Conservation (phyloP, 75 land plant genomes). For the Chamaecyparis obtusa region DNA sequence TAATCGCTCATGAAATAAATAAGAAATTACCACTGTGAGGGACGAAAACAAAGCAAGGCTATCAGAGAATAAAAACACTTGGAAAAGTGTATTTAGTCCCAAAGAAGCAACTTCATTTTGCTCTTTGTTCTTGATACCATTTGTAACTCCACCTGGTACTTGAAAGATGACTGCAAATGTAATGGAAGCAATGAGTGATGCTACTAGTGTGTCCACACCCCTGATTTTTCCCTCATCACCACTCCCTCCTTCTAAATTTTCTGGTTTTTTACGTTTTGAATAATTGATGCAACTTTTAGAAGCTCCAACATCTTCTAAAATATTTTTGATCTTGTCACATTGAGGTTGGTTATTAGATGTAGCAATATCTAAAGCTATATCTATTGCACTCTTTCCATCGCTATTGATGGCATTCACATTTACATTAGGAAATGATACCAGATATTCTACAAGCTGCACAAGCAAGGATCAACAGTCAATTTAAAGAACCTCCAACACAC, state of each 20-base stretch:
- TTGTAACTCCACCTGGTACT: neutral
- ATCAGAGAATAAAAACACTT: neutral
- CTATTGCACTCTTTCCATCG: neutral
- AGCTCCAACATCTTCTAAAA: neutral
- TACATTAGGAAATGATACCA: neutral
- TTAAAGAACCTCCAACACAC: neutral
- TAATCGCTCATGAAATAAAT: neutral
- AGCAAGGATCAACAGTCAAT: neutral
- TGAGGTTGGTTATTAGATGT: neutral
- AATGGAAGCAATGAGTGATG: neutral
- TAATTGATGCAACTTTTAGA: neutral
- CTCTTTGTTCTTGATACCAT: neutral
- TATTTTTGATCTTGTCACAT: neutral
- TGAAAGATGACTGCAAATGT: neutral
- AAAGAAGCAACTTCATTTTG: neutral
- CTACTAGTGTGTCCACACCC: neutral
- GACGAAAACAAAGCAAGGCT: neutral
- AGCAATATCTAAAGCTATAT: neutral
- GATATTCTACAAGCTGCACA: neutral
- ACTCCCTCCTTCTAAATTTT: neutral
- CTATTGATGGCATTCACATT: neutral
- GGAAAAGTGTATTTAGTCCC: neutral
- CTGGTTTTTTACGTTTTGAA: neutral
- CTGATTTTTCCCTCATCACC: neutral
- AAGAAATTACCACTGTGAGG: neutral